These are phyloP conservation scores for Puccinia coronata DNA, from an alignment of 1,284 basidiomycete genomes.

Conservation along the genomic window DNA sequence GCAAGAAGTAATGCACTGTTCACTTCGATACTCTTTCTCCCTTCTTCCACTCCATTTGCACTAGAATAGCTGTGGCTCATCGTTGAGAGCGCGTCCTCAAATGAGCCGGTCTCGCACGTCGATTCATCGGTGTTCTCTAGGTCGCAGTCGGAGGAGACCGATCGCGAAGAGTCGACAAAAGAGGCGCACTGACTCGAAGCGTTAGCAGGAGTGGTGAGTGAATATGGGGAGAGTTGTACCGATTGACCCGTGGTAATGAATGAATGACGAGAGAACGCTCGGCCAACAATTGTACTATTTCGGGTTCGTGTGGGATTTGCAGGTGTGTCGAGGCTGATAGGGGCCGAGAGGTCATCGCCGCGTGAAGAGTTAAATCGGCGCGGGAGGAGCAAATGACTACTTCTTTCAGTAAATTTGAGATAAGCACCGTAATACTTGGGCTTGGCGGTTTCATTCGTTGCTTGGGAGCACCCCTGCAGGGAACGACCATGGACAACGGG, in stretches of 20 bases:
- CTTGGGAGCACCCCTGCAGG: background rate
- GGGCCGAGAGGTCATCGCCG: background rate
- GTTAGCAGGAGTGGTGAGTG: background rate
- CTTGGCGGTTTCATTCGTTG: background rate
- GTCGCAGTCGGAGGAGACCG: background rate
- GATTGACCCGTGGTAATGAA: background rate
- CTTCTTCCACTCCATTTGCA: background rate
- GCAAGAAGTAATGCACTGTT: background rate
- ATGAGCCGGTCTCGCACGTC: background rate
- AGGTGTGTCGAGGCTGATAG: background rate
- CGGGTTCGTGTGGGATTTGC: background rate
- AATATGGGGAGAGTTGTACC: background rate
- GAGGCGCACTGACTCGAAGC: background rate
- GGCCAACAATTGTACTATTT: background rate
- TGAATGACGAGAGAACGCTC: background rate
- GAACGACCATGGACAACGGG: background rate
- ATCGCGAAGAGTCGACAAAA: background rate
- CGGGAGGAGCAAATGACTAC: background rate
- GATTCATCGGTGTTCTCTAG: background rate
- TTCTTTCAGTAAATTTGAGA: background rate
- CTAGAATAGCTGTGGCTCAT: background rate
- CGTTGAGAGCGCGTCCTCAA: conserved; percentile 14
- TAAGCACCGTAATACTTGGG: conserved; percentile 1
- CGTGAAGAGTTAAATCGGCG: background rate
- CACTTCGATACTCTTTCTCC: background rate